phyloP scores from a whole-genome alignment of 2,329 filamentous ascomycete genomes.

The Ilyonectria destructans region DNA sequence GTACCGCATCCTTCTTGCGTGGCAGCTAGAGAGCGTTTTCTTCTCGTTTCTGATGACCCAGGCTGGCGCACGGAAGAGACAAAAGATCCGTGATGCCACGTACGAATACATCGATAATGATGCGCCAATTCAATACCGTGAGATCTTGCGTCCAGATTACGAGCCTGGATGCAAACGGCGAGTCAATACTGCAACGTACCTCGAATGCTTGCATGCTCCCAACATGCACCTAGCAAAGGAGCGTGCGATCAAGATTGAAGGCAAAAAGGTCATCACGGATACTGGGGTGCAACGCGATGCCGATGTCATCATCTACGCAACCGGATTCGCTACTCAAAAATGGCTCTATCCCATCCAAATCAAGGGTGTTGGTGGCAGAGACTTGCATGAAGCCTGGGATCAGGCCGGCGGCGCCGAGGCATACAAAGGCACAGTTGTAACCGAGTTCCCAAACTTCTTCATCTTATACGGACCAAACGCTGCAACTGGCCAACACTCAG shows the following conservation, averaged over 20 bases:
- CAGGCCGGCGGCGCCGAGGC: slow-evolving; percentile 21
- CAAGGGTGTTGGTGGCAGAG: slow-evolving; percentile 13
- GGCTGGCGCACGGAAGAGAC: neutral
- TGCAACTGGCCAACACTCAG: slow-evolving; percentile 25
- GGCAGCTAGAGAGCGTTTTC: slow-evolving; percentile 22
- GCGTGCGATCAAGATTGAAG: neutral
- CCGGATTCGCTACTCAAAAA: slow-evolving; percentile 22
- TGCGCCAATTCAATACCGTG: slow-evolving; percentile 1
- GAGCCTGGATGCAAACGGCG: slow-evolving; percentile 21
- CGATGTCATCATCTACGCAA: slow-evolving; percentile 20
- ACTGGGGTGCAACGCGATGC: slow-evolving; percentile 1
- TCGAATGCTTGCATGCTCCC: slow-evolving; percentile 13
- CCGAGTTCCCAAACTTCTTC: slow-evolving; percentile 23
- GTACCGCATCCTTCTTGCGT: slow-evolving; percentile 15
- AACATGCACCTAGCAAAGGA: slow-evolving; percentile 28
- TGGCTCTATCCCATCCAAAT: slow-evolving; percentile 21
- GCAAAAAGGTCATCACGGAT: neutral
- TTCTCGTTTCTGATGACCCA: slow-evolving; percentile 13
- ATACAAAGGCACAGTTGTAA: slow-evolving; percentile 25
- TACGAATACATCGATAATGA: slow-evolving; percentile 18
- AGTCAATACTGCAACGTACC: slow-evolving; percentile 23
- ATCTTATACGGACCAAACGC: slow-evolving; percentile 24
- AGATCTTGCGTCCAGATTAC: slow-evolving; percentile 17
- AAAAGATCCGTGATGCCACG: slow-evolving; percentile 12
- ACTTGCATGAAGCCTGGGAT: slow-evolving; percentile 22